Evolutionary conservation across 176 grass and related monocot genomes (phyloP), one percentile per base, ranked within the genome.

Genomic region (Melocanna baccifera): DNA sequence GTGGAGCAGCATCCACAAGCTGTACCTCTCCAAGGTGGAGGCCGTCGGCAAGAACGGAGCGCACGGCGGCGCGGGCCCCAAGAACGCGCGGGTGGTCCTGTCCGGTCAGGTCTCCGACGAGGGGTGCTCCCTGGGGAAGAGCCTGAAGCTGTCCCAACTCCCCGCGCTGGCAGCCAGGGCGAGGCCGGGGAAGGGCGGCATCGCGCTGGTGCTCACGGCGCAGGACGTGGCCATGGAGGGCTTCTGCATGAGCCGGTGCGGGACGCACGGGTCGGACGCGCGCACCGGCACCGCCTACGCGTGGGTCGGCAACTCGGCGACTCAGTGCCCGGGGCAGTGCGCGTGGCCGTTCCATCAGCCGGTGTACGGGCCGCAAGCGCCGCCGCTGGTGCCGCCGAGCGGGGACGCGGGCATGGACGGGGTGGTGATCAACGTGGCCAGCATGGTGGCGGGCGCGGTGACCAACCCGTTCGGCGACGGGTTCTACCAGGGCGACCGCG

Each of bases 261-360:
- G 92, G 4, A 37, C 50, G 26, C 92, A 92, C 73, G 77, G 73
- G 5, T 69, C 86, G 4, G 83, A 69, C 75, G 47, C 66, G 28
- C 36, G 53, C 14, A 57, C 36, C 75, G 83, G 78, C 9, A 55
- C 86, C n/a, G 88, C 82, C 0, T 94, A 92, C 69, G 71, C 85
- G 5, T 90, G 92, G 93, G 86, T 92, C 4, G 93, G 93, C 26
- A 90, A 92, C 88, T 63, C 93, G 26, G 88, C 83, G 46, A 63
- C 69, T 7, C 96, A 99, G 89, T 99, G 93, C 83, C 89, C 91
- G 0, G 96, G 93, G 9, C 89, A 90, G 83, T 99, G 96, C 77
- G 89, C 96, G 72, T 96, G 96, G 96, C 96, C 96, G 56, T 99
- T 99, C 87, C 91, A 93, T 80, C 81, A 90, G 80, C 93, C 93